Evolutionary conservation across 2,329 filamentous ascomycete genomes (phyloP).

Genomic region (Exophiala sideris): DNA sequence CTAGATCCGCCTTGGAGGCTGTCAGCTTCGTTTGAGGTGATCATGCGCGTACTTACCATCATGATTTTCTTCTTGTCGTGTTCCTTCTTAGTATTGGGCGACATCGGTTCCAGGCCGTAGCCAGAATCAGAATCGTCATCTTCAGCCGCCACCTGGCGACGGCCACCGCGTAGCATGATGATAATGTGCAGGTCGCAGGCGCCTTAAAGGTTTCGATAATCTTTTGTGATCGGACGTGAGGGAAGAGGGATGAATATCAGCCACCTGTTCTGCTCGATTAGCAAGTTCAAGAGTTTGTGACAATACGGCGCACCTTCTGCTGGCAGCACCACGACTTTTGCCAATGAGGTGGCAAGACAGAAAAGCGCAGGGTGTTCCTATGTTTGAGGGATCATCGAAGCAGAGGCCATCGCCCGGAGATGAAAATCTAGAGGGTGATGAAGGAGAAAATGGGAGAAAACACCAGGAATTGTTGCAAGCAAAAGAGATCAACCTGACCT

Average conservation of each 20-base stretch:
- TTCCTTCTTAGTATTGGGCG: conserved; percentile 3
- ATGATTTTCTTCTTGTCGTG: conserved; percentile 6
- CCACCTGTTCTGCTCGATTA: too few relatives aligned
- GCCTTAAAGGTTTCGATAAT: neutral
- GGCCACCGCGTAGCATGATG: neutral
- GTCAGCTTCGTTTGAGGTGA: conserved; percentile 1
- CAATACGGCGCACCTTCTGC: too few relatives aligned
- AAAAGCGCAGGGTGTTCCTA: too few relatives aligned
- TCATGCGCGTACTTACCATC: neutral
- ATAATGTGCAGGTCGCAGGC: neutral
- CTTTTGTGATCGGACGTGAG: neutral
- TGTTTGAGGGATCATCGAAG: too few relatives aligned
- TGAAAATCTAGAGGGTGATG: too few relatives aligned
- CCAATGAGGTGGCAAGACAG: too few relatives aligned
- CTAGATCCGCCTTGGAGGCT: conserved; percentile 36
- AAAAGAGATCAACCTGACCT: too few relatives aligned
- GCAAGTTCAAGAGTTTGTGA: too few relatives aligned
- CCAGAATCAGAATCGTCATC: neutral
- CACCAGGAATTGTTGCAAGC: too few relatives aligned
- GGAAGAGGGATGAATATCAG: neutral
- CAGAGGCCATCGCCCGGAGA: too few relatives aligned
- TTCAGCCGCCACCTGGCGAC: neutral
- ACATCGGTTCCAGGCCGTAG: conserved; percentile 1
- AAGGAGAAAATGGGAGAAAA: too few relatives aligned
- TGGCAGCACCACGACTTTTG: too few relatives aligned